phyloP scores from a whole-genome alignment of 2,329 filamentous ascomycete species.

The Sporothrix phasma region DNA sequence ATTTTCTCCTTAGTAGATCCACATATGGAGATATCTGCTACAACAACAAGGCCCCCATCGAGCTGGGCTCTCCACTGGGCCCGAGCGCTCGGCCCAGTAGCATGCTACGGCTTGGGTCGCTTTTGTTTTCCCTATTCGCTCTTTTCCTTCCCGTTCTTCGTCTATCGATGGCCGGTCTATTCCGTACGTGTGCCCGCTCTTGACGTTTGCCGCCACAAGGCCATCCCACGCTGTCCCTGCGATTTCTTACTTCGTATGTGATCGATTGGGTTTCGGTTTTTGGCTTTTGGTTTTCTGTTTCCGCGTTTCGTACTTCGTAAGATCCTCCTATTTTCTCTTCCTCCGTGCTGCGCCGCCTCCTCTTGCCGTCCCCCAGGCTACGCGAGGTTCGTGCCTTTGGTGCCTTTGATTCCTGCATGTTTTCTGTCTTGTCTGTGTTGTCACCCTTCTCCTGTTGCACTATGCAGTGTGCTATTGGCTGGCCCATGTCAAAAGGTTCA shows the following conservation, averaged over 20 bases:
- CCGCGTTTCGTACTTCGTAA: no score
- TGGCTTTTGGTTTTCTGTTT: no score
- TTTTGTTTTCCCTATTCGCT: neutral
- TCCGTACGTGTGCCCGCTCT: neutral
- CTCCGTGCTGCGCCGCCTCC: neutral
- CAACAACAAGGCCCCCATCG: constrained; percentile 1
- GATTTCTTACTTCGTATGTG: neutral
- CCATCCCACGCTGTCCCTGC: neutral
- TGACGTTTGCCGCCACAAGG: neutral
- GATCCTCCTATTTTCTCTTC: neutral
- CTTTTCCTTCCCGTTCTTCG: no score
- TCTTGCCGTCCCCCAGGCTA: neutral
- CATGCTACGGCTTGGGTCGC: neutral
- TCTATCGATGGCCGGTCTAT: neutral
- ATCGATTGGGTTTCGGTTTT: neutral
- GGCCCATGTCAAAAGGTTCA: neutral
- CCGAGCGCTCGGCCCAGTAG: neutral
- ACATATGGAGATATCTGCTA: neutral
- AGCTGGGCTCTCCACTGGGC: neutral
- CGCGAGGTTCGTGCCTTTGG: no score
- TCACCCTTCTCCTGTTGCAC: neutral
- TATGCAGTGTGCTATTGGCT: neutral
- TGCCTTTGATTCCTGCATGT: constrained; percentile 5
- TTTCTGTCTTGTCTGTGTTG: neutral
- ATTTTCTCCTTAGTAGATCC: neutral